Base-by-base conservation (phyloP, 305 asterid genomes). In the Fraxinus latifolia region DNA sequence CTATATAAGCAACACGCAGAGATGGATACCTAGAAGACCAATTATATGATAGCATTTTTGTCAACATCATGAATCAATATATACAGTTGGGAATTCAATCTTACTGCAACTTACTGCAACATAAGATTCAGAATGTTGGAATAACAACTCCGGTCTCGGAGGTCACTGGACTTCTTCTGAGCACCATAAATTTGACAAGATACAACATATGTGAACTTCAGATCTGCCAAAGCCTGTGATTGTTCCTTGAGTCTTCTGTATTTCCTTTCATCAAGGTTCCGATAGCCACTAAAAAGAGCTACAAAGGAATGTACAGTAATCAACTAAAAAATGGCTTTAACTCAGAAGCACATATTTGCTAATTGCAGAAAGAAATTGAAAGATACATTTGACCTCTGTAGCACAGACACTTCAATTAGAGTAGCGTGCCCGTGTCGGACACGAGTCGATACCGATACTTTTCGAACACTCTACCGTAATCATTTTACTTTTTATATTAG, bases 1-100 rank as follows among this genome's bases (percentile, higher is more conserved):
- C 99, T 85, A 96, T 96, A 84, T 94, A 96, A 87, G 99, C 99
- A 87, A 96, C 94, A n/a, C 99, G 97, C 33, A 96, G 90, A 78
- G 98, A 92, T 82, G 99, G 94, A 90, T 96, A 91, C 91, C 99
- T 96, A 86, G 78, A 89, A 75, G 37, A 79, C 76, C 37, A 75
- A 77, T 74, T 80, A 83, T 15, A 74, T 73, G 75, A 75, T 76
- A 50, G 27, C 60, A 80, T 70, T 37, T 78, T 23, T 74, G 81
- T 82, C 76, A 84, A 53, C 32, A 32, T 68, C 74, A 50, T 4
- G 81, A 74, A 83, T 68, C 34, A 53, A 29, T 36, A 32, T 14
- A 65, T 50, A 44, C 58, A 62, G 72, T 50, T 77, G 37, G 58
- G 55, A 50, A 77, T 47, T 74, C 71, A 77, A 62, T 77, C 80